Evolutionary conservation across 2,329 filamentous ascomycete genomes (phyloP), one percentile per base, ranked within the genome.

Genomic region (Fusarium torreyae): DNA sequence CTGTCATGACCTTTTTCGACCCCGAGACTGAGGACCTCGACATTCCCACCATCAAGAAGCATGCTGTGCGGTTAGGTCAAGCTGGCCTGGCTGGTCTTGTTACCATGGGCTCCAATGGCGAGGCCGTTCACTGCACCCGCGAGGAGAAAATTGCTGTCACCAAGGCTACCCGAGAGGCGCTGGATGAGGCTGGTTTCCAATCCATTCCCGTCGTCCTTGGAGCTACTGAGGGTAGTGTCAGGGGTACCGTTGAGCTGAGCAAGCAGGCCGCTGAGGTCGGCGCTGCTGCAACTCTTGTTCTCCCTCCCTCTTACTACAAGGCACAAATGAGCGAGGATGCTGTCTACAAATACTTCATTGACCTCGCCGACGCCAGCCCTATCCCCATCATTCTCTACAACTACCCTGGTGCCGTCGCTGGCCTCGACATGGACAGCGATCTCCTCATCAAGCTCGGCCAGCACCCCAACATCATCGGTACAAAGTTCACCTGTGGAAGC

Each of bases 401-500:
- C 84, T 97, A 96, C 83, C 94, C 94, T 1, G 93, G 93, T 52
- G 94, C 93, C 50, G 94, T 96, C 7, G 87, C 92, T 7, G 94
- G 94, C 51, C 92, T 97, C 76, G 94, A 97, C 79, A 91, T 97
- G 88, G 93, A 96, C 84, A 94, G 92, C 61, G 94, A 97, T 78
- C 86, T 95, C 63, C 87, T 97, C 75, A 93, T 96, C 82, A 87
- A 87, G 77, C 88, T 97, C 38, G 92, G 91, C 44, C 82, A 89
- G 77, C 93, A 97, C 81, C 89, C 90, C 70, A 97, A 97, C 81
- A 93, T 97, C 75, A 83, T 94, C 67, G 94, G 94, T 67, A 94
- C 93, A 57, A 97, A 97, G 80, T 97, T 97, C 85, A 97, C 94
- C 40, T 97, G 93, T 78, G 94, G 92, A 70, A 96, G 93, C 84